Evolutionary conservation across 805 yeast species (phyloP), one percentile per base, ranked within the genome.

Genomic region (Saccharomycopsis sp.): DNA sequence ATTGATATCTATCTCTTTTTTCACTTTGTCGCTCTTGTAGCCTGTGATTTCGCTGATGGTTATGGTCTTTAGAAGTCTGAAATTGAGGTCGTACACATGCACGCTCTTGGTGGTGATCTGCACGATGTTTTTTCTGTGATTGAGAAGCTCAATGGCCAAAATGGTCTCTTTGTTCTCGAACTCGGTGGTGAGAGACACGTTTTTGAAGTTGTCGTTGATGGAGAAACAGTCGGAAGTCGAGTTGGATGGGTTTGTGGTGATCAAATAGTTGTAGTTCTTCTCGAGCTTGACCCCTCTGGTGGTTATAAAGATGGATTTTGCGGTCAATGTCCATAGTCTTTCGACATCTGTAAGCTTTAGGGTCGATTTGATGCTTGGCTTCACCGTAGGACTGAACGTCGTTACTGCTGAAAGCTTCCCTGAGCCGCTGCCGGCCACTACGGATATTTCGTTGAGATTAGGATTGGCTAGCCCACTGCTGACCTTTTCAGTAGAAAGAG

Each of bases 71-170:
- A 57, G 34, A 15, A 59, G 48, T 57, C 79, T 79, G 68, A 89
- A 85, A 52, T 78, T 77, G 57, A 81, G 75, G 64, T 85, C 84
- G 68, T 82, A 89, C 1, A 89, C 67, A 34, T 79, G 76, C 34
- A 90, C 77, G 55, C 81, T 83, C 44, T 80, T 79, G 0, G 87
- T 81, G 1, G 94, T 84, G 1, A 89, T 82, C 67, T 91, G 97
- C 16, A 90, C 79, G 41, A 89, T 82, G 63, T 81, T 77, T 44
- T 80, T 78, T 5, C 83, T 75, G 3, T 71, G 67, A 52, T 79
- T 76, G 57, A 87, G 70, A 48, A 84, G 82, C 21, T 85, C 87
- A 65, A 56, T 57, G 15, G 47, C 54, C n/a, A 53, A 24, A 14
- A 55, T 57, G 2, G 40, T 23, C 24, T 62, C 64, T 5, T 54